Conservation (phyloP, 176 grass and related monocot species). For the Avena atlantica region DNA sequence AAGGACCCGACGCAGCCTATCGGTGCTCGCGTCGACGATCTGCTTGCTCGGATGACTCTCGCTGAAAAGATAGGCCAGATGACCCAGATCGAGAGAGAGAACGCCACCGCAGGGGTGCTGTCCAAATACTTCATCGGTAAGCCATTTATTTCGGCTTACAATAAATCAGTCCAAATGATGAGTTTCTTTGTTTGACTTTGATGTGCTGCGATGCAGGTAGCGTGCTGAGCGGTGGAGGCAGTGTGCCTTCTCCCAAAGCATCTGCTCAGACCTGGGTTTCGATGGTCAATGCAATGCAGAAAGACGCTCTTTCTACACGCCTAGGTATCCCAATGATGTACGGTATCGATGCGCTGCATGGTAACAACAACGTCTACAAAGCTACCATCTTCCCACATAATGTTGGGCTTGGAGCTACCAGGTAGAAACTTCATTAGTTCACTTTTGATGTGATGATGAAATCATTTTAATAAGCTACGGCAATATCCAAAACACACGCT, state of each 20-base stretch:
- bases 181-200: constrained; percentile 1
- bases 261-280: constrained; percentile 57
- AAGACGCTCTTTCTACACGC: constrained; percentile 64
- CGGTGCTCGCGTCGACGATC: constrained; percentile 54
- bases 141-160: background rate
- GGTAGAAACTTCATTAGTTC: constrained; percentile 28
- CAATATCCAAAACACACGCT: background rate
- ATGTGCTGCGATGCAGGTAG: constrained; percentile 52
- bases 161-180: background rate
- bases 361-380: constrained; percentile 68
- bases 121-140: constrained; percentile 73
- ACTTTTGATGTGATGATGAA: background rate
- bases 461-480: too few species aligned
- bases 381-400: constrained; percentile 82
- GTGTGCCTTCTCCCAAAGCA: constrained; percentile 63
- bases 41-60: constrained; percentile 67
- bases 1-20: constrained; percentile 71
- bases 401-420: constrained; percentile 75
- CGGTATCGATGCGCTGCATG: constrained; percentile 78
- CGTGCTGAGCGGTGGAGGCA: constrained; percentile 75
- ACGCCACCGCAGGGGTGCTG: constrained; percentile 57
- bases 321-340: constrained; percentile 78
- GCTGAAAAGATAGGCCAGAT: constrained; percentile 86
- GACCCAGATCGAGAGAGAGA: constrained; percentile 68
- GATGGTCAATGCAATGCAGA: constrained; percentile 67